Evolutionary conservation across 352 stramenopile species (phyloP).

Genomic region (Thraustotheca clavata): DNA sequence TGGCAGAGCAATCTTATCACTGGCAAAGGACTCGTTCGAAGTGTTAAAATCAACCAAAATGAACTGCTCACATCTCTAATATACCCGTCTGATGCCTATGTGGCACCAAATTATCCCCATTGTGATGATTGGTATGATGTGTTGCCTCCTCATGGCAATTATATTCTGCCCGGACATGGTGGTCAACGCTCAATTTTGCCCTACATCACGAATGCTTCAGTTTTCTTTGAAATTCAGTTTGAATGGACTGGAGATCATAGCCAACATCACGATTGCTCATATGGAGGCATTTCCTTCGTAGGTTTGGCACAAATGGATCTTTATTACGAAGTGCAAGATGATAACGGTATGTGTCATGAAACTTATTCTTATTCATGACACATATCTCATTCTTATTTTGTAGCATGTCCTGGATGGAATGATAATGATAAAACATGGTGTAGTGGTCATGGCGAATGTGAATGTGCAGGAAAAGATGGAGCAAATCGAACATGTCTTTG

Average conservation of each 20-base stretch:
- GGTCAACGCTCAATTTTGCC: constrained; percentile 52
- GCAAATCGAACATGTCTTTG: constrained; percentile 50
- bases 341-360: constrained; percentile 43
- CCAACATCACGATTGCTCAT: constrained; percentile 54
- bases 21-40: constrained; percentile 47
- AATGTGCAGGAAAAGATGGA: constrained; percentile 55
- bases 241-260: constrained; percentile 52
- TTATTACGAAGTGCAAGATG: constrained; percentile 74
- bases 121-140: constrained; percentile 82
- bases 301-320: constrained; percentile 72
- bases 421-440: constrained; percentile 36
- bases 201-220: constrained; percentile 32
- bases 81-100: constrained; percentile 53
- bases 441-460: constrained; percentile 57
- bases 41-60: constrained; percentile 47
- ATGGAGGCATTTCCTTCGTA: constrained; percentile 61
- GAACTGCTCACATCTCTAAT: constrained; percentile 50
- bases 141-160: constrained; percentile 68
- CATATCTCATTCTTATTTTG: not conserved
- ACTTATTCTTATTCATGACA: not conserved
- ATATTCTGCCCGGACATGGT: constrained; percentile 46
- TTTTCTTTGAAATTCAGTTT: constrained; percentile 46
- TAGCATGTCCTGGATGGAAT: constrained; percentile 71
- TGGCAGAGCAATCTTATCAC: constrained; percentile 41
- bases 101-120: constrained; percentile 63